Percentiles rank a stretch among this genome's conserved stretches.
Conservation (phyloP, 2,329 filamentous ascomycete species). For the Fusarium sp. region DNA sequence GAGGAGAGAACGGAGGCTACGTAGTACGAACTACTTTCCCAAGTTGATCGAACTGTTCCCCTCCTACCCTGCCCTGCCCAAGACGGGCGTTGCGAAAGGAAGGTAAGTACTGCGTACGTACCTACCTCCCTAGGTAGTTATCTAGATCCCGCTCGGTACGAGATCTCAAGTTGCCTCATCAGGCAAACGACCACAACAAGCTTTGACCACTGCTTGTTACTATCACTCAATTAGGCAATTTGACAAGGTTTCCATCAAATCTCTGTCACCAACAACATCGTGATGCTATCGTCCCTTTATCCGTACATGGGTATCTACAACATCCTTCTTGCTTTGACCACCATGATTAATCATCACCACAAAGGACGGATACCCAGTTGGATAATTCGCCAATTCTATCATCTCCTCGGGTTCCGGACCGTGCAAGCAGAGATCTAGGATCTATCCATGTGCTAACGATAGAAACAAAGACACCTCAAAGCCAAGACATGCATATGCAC, state of each 20-base stretch:
- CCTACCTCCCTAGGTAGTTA: not conserved
- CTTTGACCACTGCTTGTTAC: constrained; percentile 30
- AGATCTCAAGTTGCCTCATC: constrained; percentile 37
- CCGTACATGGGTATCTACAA: not conserved
- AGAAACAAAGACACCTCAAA: not conserved
- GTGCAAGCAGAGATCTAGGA: not conserved
- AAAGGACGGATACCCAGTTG: not conserved
- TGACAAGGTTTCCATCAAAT: not conserved
- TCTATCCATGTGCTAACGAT: not conserved
- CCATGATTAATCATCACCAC: not conserved
- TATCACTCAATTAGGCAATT: constrained; percentile 12
- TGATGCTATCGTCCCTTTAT: not conserved
- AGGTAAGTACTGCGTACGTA: not conserved
- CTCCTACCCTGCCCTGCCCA: not conserved
- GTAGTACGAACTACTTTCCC: constrained; percentile 9
- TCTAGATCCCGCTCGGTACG: constrained; percentile 33
- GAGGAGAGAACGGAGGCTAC: not conserved
- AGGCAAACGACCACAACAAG: constrained; percentile 19
- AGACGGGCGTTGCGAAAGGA: not conserved
- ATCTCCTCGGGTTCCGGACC: not conserved
- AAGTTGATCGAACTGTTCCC: not conserved
- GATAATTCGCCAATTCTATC: not conserved
- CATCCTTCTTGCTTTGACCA: not conserved
- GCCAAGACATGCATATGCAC: not conserved
- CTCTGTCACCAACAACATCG: not conserved